Evolutionary conservation across 331 rosid genomes (phyloP), one percentile per base, ranked within the genome.

Genomic region (Pyracantha coccinea): DNA sequence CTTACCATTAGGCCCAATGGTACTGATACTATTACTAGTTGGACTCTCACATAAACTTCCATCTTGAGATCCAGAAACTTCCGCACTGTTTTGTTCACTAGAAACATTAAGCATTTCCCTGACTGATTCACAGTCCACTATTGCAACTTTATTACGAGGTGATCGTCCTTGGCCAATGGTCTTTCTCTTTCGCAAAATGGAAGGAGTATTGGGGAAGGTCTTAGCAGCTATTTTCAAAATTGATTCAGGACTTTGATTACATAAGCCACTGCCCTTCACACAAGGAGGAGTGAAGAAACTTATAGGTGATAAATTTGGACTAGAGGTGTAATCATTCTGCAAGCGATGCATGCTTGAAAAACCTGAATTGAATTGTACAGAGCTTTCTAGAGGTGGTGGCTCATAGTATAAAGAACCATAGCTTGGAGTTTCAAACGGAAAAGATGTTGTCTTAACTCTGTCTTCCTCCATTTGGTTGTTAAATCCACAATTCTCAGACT

Each of bases 151-250:
- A 77, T 71, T 72, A 35, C 80, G 80, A 83, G 83, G 77, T 53
- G 79, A 77, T 63, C 76, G 66, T 29, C 68, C 50, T 75, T 80
- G 87, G 74, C 70, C 72, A 71, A 75, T 81, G 61, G 76, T 80
- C 79, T 76, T 89, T 82, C 99, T 88, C 87, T 88, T 88, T 73
- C 97, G 89, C 71, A 87, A 75, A 83, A 94, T 94, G 75, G 99
- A 92, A 80, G 99, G 99, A 80, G 97, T 94, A 79, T 86, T 86
- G 25, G 97, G 97, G 83, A 87, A 94, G 71, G 89, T 92, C 84
- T 83, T 61, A 75, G 97, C 97, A 57, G 97, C 97, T 80, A 81
- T 84, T 84, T 86, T 92, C 88, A 92, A 85, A 71, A 92, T 86
- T 41, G 97, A 90, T 83, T 94, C 95, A n/a, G 99, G 99, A 78